Evolutionary conservation across 306 rosid genomes (phyloP).

Genomic region (Vachellia collinsii): DNA sequence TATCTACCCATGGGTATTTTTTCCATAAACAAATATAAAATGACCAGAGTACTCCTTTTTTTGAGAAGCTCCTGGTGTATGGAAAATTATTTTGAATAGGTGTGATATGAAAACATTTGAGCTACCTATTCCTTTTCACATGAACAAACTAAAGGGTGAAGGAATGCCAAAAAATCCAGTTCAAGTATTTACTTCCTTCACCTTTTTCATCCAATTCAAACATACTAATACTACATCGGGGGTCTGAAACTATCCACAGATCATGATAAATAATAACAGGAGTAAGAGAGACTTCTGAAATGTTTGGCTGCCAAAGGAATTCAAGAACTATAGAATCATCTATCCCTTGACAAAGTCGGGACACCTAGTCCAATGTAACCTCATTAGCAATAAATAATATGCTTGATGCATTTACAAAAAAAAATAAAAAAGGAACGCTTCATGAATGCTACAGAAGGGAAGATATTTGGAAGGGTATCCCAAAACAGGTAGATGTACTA

Average conservation of each 20-base stretch:
- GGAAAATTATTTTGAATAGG: too few relatives aligned
- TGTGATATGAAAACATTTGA: too few relatives aligned
- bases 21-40: too few relatives aligned
- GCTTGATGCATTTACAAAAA: constrained; percentile 34
- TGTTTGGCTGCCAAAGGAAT: neutral
- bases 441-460: constrained; percentile 26
- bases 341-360: constrained; percentile 20
- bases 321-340: constrained; percentile 21
- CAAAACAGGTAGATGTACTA: constrained; percentile 31
- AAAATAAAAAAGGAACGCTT: constrained; percentile 25
- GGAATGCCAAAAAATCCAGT: neutral
- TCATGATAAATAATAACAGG: neutral
- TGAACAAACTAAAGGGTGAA: neutral
- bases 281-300: neutral
- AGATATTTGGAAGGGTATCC: neutral
- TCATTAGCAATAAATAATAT: constrained; percentile 29
- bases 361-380: constrained; percentile 27
- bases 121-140: neutral
- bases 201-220: neutral
- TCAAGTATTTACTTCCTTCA: neutral
- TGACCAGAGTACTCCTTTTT: too few relatives aligned
- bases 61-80: too few relatives aligned
- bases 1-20: too few relatives aligned
- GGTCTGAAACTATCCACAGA: neutral
- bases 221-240: neutral